Conservation (phyloP, 495 filamentous ascomycete genomes). For the Daldinia childiae region DNA sequence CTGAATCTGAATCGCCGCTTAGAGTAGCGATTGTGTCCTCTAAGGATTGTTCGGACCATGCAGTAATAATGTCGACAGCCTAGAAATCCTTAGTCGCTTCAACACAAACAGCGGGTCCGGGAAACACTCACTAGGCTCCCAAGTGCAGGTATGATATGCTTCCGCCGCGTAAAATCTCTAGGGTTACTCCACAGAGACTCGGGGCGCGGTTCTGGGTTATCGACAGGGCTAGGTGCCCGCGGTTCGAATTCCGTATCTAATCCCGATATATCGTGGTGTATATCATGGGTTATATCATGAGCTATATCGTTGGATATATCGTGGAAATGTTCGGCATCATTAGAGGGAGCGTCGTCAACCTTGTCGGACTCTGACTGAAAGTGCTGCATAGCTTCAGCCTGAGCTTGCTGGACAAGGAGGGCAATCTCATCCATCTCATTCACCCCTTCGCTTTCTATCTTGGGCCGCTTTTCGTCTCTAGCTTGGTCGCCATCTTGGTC, state of each 20-base stretch:
- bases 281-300: background rate
- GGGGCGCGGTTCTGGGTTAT: slow-evolving; percentile 33
- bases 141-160: slow-evolving; percentile 53
- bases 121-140: slow-evolving; percentile 50
- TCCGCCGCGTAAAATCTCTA: slow-evolving; percentile 44
- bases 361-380: slow-evolving; percentile 32
- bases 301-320: background rate
- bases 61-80: slow-evolving; percentile 58
- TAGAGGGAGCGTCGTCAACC: slow-evolving; percentile 12
- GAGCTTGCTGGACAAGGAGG: slow-evolving; percentile 43
- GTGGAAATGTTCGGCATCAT: slow-evolving; percentile 17
- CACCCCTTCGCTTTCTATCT: slow-evolving; percentile 41
- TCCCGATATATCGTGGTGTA: slow-evolving; percentile 14
- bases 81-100: slow-evolving; percentile 32
- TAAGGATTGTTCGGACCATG: slow-evolving; percentile 55
- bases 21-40: slow-evolving; percentile 74
- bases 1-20: slow-evolving; percentile 75
- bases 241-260: slow-evolving; percentile 24
- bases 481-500: slow-evolving; percentile 36
- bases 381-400: slow-evolving; percentile 45
- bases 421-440: slow-evolving; percentile 43
- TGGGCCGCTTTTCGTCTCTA: slow-evolving; percentile 48
- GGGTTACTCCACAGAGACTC: slow-evolving; percentile 48
- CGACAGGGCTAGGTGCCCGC: slow-evolving; percentile 22
- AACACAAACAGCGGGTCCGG: background rate